Percentiles rank a stretch among this genome's conserved stretches.
Conservation (phyloP, 768 basidiomycete genomes). For the Auriculariales sp. region DNA sequence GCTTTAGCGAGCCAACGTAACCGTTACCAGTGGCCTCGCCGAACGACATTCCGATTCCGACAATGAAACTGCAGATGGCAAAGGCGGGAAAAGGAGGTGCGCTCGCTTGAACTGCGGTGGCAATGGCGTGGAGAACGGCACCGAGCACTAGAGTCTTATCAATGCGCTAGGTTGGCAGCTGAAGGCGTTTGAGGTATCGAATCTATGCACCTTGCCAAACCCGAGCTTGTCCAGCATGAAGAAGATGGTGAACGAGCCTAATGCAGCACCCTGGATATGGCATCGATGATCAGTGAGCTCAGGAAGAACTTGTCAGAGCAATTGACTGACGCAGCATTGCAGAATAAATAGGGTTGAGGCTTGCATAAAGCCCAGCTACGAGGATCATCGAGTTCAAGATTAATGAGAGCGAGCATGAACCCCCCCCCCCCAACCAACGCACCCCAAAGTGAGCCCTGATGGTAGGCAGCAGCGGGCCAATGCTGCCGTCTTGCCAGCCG, state of each 20-base stretch:
- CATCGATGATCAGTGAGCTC: conserved; percentile 6
- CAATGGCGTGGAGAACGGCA: conserved; percentile 11
- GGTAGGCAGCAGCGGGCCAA: conserved; percentile 56
- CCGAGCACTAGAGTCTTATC: conserved; percentile 27
- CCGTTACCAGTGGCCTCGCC: conserved; percentile 2
- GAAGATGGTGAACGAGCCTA: conserved; percentile 33
- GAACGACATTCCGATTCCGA: conserved; percentile 2
- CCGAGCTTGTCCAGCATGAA: conserved; percentile 29
- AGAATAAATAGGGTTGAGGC: conserved; percentile 51
- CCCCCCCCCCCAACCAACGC: too few species aligned
- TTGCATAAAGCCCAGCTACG: conserved; percentile 31
- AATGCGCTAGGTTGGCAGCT: background rate
- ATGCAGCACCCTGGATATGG: conserved; percentile 28
- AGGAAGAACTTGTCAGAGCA: background rate
- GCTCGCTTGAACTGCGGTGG: conserved; percentile 7
- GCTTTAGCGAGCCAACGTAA: background rate
- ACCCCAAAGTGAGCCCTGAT: conserved; percentile 47
- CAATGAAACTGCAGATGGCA: background rate
- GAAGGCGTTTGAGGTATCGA: background rate
- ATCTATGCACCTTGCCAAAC: conserved; percentile 28
- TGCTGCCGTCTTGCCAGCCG: background rate
- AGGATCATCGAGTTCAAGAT: background rate
- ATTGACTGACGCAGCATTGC: conserved; percentile 14
- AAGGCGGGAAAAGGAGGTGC: conserved; percentile 4
- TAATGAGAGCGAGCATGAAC: background rate